A percentile compares a stretch with the other conserved stretches of the same genome.
Conservation (phyloP, 1,139 yeast genomes). For the Kluyveromyces sp. region DNA sequence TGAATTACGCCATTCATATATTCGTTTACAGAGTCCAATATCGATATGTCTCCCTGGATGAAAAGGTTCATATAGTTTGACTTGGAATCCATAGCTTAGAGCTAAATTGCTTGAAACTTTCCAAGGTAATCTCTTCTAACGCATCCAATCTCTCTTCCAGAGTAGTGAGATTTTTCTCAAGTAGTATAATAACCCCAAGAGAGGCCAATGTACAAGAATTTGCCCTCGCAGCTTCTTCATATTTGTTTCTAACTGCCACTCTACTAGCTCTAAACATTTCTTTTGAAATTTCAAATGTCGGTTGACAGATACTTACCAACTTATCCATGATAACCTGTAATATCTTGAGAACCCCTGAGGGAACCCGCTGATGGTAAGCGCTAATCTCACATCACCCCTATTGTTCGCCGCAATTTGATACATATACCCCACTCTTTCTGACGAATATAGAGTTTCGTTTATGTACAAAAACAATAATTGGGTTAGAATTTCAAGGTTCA, state of each 20-base stretch:
- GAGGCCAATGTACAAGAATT: constrained; percentile 40
- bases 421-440: constrained; percentile 43
- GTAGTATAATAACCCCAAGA: constrained; percentile 40
- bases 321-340: constrained; percentile 11
- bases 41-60: constrained; percentile 42
- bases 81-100: constrained; percentile 19
- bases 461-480: constrained; percentile 39
- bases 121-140: constrained; percentile 50
- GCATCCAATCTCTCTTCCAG: constrained; percentile 46
- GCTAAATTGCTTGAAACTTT: constrained; percentile 28
- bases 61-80: constrained; percentile 36
- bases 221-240: constrained; percentile 33
- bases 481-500: constrained; percentile 43
- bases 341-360: constrained; percentile 27
- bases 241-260: constrained; percentile 37
- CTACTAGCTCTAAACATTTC: constrained; percentile 39
- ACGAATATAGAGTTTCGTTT: constrained; percentile 39
- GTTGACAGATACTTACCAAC: constrained; percentile 9
- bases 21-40: constrained; percentile 21
- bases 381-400: constrained; percentile 43
- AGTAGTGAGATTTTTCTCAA: constrained; percentile 48
- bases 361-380: constrained; percentile 45
- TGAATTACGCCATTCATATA: constrained; percentile 18
- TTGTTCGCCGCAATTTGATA: constrained; percentile 48
- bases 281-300: constrained; percentile 20